Percentiles rank a stretch among this genome's conserved stretches.
phyloP scores from a whole-genome alignment of 2,329 filamentous ascomycete genomes.

The Talaromyces atroroseus region DNA sequence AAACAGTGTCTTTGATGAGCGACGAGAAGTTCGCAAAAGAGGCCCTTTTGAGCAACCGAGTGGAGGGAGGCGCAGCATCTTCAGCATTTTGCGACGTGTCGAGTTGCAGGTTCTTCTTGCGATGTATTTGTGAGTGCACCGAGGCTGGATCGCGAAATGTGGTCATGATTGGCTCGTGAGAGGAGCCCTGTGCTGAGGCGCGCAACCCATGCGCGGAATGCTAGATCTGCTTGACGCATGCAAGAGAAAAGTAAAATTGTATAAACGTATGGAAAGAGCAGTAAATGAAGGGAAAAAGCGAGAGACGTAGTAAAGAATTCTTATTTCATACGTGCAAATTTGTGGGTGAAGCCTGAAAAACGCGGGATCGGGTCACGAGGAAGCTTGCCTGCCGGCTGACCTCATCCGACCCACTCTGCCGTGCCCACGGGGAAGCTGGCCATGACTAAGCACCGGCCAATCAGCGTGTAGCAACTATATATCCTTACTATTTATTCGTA shows the following conservation, averaged over 20 bases:
- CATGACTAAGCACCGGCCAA: not conserved
- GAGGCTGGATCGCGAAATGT: conserved; percentile 27
- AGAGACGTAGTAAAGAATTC: no score
- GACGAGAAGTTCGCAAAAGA: conserved; percentile 31
- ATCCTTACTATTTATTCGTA: no score
- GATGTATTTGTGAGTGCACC: conserved; percentile 25
- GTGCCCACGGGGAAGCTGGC: not conserved
- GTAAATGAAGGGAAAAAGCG: no score
- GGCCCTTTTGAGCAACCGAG: conserved; percentile 20
- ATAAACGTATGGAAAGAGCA: not conserved
- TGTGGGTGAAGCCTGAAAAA: no score
- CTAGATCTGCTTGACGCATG: not conserved
- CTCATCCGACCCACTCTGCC: not conserved
- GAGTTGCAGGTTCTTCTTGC: conserved; percentile 17
- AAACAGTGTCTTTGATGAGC: conserved; percentile 28
- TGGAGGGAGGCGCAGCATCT: not conserved
- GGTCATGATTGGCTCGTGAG: conserved; percentile 26
- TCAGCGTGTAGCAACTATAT: not conserved
- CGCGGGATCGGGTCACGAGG: not conserved
- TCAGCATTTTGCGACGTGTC: conserved; percentile 1
- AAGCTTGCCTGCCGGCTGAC: not conserved
- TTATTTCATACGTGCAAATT: no score
- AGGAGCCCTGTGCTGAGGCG: conserved; percentile 22
- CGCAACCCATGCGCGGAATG: not conserved
- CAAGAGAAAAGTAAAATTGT: not conserved